Evolutionary conservation across 2,329 filamentous ascomycete species (phyloP), one percentile per base, ranked within the genome.

Genomic region (Alternaria ethzedia): DNA sequence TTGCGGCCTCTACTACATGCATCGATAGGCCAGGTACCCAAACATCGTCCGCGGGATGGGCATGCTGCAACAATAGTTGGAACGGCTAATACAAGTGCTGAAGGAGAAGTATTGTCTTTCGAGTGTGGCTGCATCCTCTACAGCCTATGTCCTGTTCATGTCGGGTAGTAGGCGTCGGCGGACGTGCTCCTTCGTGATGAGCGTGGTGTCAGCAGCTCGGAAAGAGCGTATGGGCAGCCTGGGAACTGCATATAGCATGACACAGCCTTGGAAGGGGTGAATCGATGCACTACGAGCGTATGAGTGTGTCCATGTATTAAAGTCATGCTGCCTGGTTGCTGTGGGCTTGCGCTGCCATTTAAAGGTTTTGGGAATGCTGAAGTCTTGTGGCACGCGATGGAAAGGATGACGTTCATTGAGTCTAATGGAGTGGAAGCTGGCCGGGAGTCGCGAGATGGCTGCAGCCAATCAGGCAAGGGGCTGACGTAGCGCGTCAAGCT

Each of bases 1-100:
- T 46, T 87, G 71, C 1, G 90, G 74, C n/a, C 79, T 85, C 2
- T 77, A 72, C 2, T 74, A 71, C 10, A 77, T 79, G 15, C 75
- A 79, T 17, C 84, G 82, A 67, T 87, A 83, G 5, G 82, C 78
- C 0, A 90, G 49, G 15, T 80, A 69, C 1, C 87, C 88, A 8
- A 90, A 71, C 1, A 88, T 70, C 11, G 28, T 51, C 17, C 30
- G 28, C 3, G 28, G 28, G 20, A 84, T 90, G 0, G 87, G 85
- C 87, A 89, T 89, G 13, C 78, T 75, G 63, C 86, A 83, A 79
- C 86, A 90, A 72, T 90, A 89, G 59, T 87, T 79, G 3, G 83
- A n/a, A 5, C 58, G 0, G 68, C 77, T 60, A 88, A 88, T 12
- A 90, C 67, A 63, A 84, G 4, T 78, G 62, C 45, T 44, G 3